phyloP scores from a whole-genome alignment of 371 early-diverging fungal species.

The Smittium culicis region DNA sequence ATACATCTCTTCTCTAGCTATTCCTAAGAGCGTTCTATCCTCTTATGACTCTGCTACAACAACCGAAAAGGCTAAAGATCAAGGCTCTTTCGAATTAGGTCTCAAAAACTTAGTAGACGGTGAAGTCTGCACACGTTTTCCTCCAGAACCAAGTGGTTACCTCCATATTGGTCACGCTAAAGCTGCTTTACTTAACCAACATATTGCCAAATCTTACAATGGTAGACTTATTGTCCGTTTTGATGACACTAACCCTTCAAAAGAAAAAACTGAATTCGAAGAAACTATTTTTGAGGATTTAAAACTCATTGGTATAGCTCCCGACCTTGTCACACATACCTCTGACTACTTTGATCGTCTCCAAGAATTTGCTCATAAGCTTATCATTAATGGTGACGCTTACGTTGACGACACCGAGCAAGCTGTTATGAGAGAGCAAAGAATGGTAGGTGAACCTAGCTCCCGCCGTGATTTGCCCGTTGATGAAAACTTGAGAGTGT shows the following conservation, averaged over 20 bases:
- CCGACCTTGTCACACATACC: conserved; percentile 74
- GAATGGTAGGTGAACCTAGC: conserved; percentile 80
- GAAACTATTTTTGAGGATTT: conserved; percentile 89
- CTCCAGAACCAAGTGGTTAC: conserved; percentile 98
- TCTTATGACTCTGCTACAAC: background rate
- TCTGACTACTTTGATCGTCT: conserved; percentile 92
- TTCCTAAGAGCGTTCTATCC: conserved; percentile 19
- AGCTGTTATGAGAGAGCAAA: conserved; percentile 81
- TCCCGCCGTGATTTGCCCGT: conserved; percentile 72
- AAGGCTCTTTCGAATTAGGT: conserved; percentile 88
- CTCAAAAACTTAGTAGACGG: conserved; percentile 69
- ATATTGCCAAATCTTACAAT: conserved; percentile 85
- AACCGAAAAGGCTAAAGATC: conserved; percentile 37
- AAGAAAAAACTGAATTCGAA: conserved; percentile 94
- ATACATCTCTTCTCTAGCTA: conserved; percentile 48
- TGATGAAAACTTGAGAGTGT: conserved; percentile 84
- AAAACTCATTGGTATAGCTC: conserved; percentile 67
- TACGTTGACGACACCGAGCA: conserved; percentile 96
- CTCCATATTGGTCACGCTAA: conserved; percentile 99
- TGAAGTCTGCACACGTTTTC: conserved; percentile 91
- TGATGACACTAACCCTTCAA: conserved; percentile 99
- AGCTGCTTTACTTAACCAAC: conserved; percentile 96
- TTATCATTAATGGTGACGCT: conserved; percentile 89
- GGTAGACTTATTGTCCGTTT: conserved; percentile 96
- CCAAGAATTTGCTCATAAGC: conserved; percentile 66